Base-by-base conservation (phyloP, 495 filamentous ascomycete genomes). In the Durotheca rogersii region DNA sequence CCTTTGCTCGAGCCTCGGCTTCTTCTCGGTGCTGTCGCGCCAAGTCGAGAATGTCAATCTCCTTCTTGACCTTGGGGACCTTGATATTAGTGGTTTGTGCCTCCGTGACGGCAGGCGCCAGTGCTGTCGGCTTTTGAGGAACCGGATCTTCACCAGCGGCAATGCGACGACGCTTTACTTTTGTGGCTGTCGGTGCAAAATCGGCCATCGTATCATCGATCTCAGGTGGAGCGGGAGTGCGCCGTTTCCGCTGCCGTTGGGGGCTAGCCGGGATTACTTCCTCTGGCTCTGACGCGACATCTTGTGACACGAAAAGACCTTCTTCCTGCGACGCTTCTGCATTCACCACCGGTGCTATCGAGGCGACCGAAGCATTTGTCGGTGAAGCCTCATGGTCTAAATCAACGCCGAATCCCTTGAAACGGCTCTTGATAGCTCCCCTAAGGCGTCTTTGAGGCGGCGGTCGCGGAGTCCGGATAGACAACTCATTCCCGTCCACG, bases 101-200 rank as follows among this genome's bases (percentile, higher is more conserved):
- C 32, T 38, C 52, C 6, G 29, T 17, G 16, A 7, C 41, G 40
- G 60, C 63, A 7, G 43, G 20, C 16, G 58, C 56, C 36, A 50
- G 52, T 7, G 48, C 44, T 9, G 51, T 42, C 27, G 56, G 31
- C 7, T 39, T 45, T 38, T 60, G 68, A 34, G 55, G 65, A 35
- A 65, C 46, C 0, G 68, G 62, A 0, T 64, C 65, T 42, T 77
- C 67, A 7, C 72, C 71, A 12, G 73, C 68, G 16, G 75, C 80
- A 31, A 83, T 68, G 4, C 79, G 77, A 7, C 83, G 81, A 10
- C 81, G 80, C 67, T 94, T 94, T 61, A 88, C 76, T 11, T 83
- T 83, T 12, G 81, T 77, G 18, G 88, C 81, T 4, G 82, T 83
- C 0, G 88, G 87, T 1, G 90, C 78, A 15, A 94, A 74, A 11